Evolutionary conservation across 352 stramenopile genomes (phyloP).

Genomic region (Pythium aphanidermatum): DNA sequence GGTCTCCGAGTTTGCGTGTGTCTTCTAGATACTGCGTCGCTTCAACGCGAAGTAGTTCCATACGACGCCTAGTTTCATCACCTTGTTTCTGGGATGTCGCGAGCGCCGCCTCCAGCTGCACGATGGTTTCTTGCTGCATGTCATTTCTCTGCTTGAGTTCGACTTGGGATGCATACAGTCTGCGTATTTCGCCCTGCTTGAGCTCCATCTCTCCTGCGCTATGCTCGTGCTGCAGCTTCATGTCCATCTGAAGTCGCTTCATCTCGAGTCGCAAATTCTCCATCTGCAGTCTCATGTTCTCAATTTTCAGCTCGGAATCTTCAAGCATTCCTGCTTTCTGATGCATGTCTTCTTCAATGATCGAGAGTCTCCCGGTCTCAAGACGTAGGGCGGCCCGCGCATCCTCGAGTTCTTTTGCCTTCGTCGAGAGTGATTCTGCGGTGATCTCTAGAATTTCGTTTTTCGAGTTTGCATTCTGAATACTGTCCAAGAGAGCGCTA

Average conservation of each 20-base stretch:
- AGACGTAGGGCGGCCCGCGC: constrained; percentile 42
- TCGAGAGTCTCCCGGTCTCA: constrained; percentile 44
- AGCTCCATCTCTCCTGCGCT: constrained; percentile 57
- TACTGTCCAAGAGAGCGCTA: constrained; percentile 39
- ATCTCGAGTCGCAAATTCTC: constrained; percentile 56
- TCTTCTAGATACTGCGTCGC: constrained; percentile 33
- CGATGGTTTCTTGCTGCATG: constrained; percentile 39
- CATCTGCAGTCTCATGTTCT: constrained; percentile 49
- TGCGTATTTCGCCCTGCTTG: constrained; percentile 63
- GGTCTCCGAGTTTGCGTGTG: constrained; percentile 22
- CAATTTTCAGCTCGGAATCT: constrained; percentile 56
- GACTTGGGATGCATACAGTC: constrained; percentile 36
- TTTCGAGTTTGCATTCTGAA: constrained; percentile 49
- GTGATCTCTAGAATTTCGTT: constrained; percentile 65
- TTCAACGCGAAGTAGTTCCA: constrained; percentile 48
- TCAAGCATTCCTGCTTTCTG: constrained; percentile 57
- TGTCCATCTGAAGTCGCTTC: constrained; percentile 69
- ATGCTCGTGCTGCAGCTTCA: constrained; percentile 66
- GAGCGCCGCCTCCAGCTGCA: constrained; percentile 38
- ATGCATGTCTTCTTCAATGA: constrained; percentile 56
- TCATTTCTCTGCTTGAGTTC: constrained; percentile 62
- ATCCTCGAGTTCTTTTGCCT: constrained; percentile 56
- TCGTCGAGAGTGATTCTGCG: constrained; percentile 46
- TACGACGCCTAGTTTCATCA: constrained; percentile 45
- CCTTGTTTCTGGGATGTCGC: constrained; percentile 24